These are phyloP conservation scores for Debaryomyces sp. DNA, from an alignment of 1,139 yeast species.

Conservation along the genomic window DNA sequence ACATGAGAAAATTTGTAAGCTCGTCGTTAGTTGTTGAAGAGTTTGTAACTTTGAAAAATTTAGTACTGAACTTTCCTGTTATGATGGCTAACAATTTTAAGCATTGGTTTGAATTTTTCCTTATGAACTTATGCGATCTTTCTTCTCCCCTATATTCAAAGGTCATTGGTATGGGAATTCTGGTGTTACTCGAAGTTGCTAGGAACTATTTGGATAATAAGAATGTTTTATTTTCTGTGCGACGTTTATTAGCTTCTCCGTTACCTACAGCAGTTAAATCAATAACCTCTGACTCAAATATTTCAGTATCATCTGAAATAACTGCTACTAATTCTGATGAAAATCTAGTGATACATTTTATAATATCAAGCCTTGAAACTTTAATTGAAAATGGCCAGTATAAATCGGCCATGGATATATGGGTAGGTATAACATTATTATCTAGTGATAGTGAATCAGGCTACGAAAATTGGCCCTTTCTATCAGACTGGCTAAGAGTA, in stretches of 20 bases:
- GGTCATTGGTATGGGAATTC: conserved; percentile 27
- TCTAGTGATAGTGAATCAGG: conserved; percentile 24
- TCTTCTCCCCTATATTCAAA: conserved; percentile 34
- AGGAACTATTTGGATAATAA: conserved; percentile 33
- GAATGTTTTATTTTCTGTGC: conserved; percentile 27
- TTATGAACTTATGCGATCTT: conserved; percentile 44
- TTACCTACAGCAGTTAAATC: conserved; percentile 22
- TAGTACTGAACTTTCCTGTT: conserved; percentile 43
- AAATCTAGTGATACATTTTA: conserved; percentile 24
- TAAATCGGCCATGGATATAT: conserved; percentile 44
- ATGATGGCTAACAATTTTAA: conserved; percentile 51
- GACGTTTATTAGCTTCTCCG: conserved; percentile 26
- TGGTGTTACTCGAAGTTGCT: conserved; percentile 40
- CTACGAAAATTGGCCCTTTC: conserved; percentile 37
- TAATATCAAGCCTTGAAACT: conserved; percentile 27
- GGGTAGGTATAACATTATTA: conserved; percentile 43
- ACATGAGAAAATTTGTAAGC: conserved; percentile 52
- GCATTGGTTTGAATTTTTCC: conserved; percentile 50
- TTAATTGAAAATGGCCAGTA: conserved; percentile 29
- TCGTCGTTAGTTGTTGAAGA: conserved; percentile 54
- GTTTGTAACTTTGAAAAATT: conserved; percentile 43
- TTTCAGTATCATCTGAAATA: conserved; percentile 2
- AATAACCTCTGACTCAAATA: conserved; percentile 19
- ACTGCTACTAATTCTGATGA: conserved; percentile 8
- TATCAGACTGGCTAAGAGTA: conserved; percentile 37